Evolutionary conservation across 495 filamentous ascomycete species (phyloP).

Genomic region (Aspergillus kassunensis): DNA sequence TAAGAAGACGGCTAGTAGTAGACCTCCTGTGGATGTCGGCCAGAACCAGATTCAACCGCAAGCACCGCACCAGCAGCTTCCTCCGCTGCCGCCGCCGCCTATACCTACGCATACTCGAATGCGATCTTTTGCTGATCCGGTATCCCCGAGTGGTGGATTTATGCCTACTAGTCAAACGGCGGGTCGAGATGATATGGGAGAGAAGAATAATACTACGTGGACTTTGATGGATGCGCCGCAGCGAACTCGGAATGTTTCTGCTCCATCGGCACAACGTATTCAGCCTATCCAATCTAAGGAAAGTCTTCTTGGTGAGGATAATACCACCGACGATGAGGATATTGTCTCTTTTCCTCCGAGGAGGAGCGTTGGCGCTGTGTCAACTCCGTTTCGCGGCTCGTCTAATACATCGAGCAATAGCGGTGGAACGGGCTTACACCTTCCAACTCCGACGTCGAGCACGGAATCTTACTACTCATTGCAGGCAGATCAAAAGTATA

Average conservation of each 20-base stretch:
- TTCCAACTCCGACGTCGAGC: slow-evolving; percentile 49
- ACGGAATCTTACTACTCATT: slow-evolving; percentile 66
- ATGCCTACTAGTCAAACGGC: slow-evolving; percentile 18
- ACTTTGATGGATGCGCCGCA: slow-evolving; percentile 24
- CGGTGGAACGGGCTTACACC: slow-evolving; percentile 25
- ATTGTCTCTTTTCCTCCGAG: slow-evolving; percentile 52
- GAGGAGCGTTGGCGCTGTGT: slow-evolving; percentile 21
- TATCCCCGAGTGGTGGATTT: slow-evolving; percentile 14
- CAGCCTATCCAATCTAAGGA: slow-evolving; percentile 41
- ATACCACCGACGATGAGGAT: slow-evolving; percentile 80
- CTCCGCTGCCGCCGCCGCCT: slow-evolving; percentile 12
- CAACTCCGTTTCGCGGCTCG: slow-evolving; percentile 22
- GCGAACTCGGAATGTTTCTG: slow-evolving; percentile 18
- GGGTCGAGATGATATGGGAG: slow-evolving; percentile 15
- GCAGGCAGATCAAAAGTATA: slow-evolving; percentile 30
- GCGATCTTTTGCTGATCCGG: slow-evolving; percentile 8
- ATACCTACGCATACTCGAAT: slow-evolving; percentile 10
- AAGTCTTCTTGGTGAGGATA: slow-evolving; percentile 58
- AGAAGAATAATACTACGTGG: slow-evolving; percentile 25
- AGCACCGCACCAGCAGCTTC: slow-evolving; percentile 16
- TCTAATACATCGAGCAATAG: slow-evolving; percentile 10
- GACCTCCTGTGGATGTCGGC: slow-evolving; percentile 29
- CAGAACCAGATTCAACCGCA: slow-evolving; percentile 2
- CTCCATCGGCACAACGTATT: slow-evolving; percentile 16
- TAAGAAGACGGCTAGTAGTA: slow-evolving; percentile 44